Evolutionary conservation across 106 monocot genomes (phyloP), one percentile per base, ranked within the genome.

Genomic region (Hemerocallis citrina): DNA sequence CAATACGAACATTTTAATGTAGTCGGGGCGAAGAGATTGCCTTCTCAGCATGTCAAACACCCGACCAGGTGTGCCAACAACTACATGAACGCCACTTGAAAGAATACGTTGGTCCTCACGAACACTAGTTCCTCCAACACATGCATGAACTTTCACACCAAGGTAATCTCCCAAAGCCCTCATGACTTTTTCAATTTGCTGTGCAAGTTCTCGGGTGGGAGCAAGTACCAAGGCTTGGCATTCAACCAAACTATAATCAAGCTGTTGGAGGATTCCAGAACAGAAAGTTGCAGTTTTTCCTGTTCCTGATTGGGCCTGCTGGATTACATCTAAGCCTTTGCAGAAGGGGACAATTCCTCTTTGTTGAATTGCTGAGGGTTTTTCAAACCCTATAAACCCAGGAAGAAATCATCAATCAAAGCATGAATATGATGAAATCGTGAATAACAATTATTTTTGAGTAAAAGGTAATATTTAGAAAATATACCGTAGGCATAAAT

Each of bases 271-370:
- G 51, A 80, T 67, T 44, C 75, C 75, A 21, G 75, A 75, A 43
- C 75, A 74, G 50, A 80, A 80, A 7, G 79, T 74, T 27, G 79
- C 79, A 39, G 79, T 79, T 38, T 79, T 79, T 31, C 78, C 78
- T 1, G 79, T 79, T 9, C 74, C 79, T 7, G 79, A 74, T 40
- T 79, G 79, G 5, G 79, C 74, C 29, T 70, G 70, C 52, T 74
- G 74, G 32, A 80, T 70, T 27, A 80, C 79, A 74, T 80, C 74
- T 55, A 68, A 65, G 6, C 79, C 79, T 56, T 70, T 69, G 39
- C 63, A 69, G 55, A 80, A 74, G 15, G 74, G 79, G 27, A 74
- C 74, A 61, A 75, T 80, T 43, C 74, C 79, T 55, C 79, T 69
- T 27, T 74, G 75, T 32, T 80, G 80, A 52, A 75, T 80, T 14